Conservation (phyloP, 345 rosid species). For the Eutrema yunnanense region DNA sequence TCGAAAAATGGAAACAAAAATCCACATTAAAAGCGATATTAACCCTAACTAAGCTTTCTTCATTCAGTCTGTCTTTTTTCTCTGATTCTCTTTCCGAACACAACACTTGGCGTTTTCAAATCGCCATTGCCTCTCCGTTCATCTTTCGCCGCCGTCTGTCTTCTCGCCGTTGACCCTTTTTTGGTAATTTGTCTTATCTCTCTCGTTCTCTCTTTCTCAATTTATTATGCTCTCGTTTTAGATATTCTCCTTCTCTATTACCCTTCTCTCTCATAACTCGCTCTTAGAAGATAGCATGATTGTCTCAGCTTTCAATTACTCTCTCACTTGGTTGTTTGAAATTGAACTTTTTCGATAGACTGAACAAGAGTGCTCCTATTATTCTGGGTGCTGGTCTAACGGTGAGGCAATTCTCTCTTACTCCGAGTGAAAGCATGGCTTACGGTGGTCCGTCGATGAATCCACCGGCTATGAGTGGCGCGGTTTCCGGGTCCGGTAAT, state of each 20-base stretch:
- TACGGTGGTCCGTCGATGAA: slow-evolving; percentile 39
- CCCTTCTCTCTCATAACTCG: not conserved
- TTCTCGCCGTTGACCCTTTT: not conserved
- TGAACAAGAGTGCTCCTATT: not conserved
- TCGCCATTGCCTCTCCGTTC: not conserved
- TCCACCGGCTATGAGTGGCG: slow-evolving; percentile 28
- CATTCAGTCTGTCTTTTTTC: not conserved
- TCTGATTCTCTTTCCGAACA: not conserved
- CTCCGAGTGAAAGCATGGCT: slow-evolving; percentile 17
- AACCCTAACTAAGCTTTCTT: not conserved
- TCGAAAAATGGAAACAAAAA: not conserved
- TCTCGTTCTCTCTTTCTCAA: not conserved
- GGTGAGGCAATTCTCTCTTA: slow-evolving; percentile 22
- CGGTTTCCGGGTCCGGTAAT: slow-evolving; percentile 21
- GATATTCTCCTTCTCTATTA: not conserved
- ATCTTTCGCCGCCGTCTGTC: not conserved
- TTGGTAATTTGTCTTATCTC: not conserved
- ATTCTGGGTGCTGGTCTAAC: too few species aligned
- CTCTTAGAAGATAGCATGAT: not conserved
- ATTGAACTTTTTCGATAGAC: not conserved
- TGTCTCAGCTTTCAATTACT: too few species aligned
- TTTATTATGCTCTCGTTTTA: not conserved
- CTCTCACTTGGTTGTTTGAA: not conserved
- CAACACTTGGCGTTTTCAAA: not conserved
- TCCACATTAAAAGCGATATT: not conserved